A percentile compares a stretch with the other conserved stretches of the same genome.
phyloP scores from a whole-genome alignment of 108 stramenopile species.

The Phaeodactylum tricornutum region DNA sequence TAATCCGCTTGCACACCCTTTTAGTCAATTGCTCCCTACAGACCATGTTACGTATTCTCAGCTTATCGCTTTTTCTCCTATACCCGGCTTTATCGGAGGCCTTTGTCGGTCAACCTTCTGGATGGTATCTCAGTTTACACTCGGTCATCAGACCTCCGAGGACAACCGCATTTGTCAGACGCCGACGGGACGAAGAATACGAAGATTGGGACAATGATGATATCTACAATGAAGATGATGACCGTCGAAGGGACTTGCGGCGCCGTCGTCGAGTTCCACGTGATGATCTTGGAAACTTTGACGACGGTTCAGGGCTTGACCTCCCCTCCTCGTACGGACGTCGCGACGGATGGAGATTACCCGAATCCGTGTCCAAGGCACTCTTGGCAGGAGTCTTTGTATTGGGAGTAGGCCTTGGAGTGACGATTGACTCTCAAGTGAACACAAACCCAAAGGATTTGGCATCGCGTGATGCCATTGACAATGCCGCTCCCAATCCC shows the following conservation, averaged over 20 bases:
- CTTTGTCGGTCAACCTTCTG: not conserved
- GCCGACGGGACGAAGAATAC: conserved; percentile 16
- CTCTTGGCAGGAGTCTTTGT: conserved; percentile 87
- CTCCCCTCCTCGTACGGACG: conserved; percentile 62
- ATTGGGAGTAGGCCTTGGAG: conserved; percentile 85
- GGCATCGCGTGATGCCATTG: conserved; percentile 89
- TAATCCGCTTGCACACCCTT: not conserved
- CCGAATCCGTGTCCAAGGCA: conserved; percentile 65
- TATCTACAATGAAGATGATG: conserved; percentile 25
- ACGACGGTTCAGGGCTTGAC: conserved; percentile 17
- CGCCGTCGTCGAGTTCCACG: conserved; percentile 18
- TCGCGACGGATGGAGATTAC: conserved; percentile 53
- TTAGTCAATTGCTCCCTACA: no score
- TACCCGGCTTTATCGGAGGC: no score
- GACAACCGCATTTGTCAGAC: no score
- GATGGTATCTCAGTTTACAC: not conserved
- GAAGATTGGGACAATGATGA: conserved; percentile 26
- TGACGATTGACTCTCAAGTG: conserved; percentile 88
- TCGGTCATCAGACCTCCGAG: not conserved
- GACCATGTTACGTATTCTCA: no score
- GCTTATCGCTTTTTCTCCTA: no score
- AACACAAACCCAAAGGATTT: conserved; percentile 89
- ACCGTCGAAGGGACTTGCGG: conserved; percentile 9
- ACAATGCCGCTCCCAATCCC: conserved; percentile 90
- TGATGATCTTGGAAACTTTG: conserved; percentile 37